phyloP scores from a whole-genome alignment of 23 red algal genomes.

The Gracilariopsis chorda region DNA sequence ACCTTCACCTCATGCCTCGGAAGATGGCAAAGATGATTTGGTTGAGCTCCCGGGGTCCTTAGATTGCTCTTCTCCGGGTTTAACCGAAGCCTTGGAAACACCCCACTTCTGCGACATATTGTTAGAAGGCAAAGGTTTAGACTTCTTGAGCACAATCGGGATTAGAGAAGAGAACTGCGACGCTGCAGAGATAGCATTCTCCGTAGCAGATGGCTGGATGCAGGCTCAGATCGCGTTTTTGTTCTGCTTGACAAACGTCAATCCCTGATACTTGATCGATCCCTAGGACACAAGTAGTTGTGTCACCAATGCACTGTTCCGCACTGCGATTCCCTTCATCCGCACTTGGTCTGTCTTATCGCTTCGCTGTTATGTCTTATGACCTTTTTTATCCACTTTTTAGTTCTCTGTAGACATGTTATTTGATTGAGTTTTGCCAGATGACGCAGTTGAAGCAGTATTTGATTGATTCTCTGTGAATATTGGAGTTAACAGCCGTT shows the following conservation, averaged over 20 bases:
- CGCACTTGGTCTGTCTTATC: slow-evolving; percentile 21
- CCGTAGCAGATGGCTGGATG: slow-evolving; percentile 45
- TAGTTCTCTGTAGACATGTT: neutral
- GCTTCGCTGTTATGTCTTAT: neutral
- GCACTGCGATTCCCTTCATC: slow-evolving; percentile 47
- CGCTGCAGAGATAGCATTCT: slow-evolving; percentile 27
- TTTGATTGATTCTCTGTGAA: slow-evolving; percentile 9
- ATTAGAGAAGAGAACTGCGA: slow-evolving; percentile 48
- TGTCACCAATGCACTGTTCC: slow-evolving; percentile 39
- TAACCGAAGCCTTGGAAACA: neutral
- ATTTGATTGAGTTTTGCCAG: neutral
- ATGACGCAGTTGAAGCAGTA: slow-evolving; percentile 9
- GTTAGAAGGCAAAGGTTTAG: neutral
- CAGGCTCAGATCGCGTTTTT: slow-evolving; percentile 15
- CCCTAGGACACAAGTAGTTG: slow-evolving; percentile 51
- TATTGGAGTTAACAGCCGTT: slow-evolving; percentile 23
- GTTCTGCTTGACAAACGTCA: slow-evolving; percentile 55
- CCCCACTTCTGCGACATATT: neutral
- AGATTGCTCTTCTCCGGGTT: neutral
- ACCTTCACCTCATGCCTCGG: no score
- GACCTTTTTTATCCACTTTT: neutral
- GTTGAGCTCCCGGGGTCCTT: neutral
- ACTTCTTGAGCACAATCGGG: slow-evolving; percentile 6
- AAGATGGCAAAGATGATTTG: no score
- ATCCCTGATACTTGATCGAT: slow-evolving; percentile 49